A percentile compares a stretch with the other conserved stretches of the same genome.
Evolutionary conservation across 208 protist species (phyloP).

Genomic region (Trypanosoma theileri): DNA sequence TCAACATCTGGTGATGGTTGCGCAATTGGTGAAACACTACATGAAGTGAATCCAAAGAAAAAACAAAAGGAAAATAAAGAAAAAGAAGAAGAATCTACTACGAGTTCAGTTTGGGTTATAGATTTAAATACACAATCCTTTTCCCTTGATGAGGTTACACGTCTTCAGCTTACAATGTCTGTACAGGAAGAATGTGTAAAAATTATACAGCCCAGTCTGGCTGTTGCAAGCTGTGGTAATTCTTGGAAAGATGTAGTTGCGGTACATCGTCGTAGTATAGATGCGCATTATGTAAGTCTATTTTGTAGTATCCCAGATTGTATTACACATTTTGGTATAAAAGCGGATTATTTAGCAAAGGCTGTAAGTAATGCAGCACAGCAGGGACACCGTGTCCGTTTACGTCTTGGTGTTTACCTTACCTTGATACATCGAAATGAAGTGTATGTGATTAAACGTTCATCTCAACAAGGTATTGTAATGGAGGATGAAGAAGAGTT

Average conservation of each 20-base stretch:
- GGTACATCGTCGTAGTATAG: conserved; percentile 23
- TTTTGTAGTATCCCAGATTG: conserved; percentile 29
- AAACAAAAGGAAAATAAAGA: background rate
- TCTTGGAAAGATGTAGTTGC: conserved; percentile 24
- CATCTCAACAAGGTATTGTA: background rate
- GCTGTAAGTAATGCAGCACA: conserved; percentile 31
- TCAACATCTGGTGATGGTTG: conserved; percentile 22
- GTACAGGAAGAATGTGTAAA: conserved; percentile 35
- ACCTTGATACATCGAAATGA: conserved; percentile 47
- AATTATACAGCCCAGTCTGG: conserved; percentile 26
- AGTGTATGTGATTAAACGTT: conserved; percentile 31
- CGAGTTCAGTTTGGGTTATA: conserved; percentile 37
- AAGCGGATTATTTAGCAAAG: conserved; percentile 28
- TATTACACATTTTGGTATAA: conserved; percentile 17
- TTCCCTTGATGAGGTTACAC: conserved; percentile 34
- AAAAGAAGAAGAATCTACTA: background rate
- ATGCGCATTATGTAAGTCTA: conserved; percentile 7
- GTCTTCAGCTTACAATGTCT: conserved; percentile 33
- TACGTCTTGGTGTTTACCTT: conserved; percentile 63
- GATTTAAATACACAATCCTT: conserved; percentile 33
- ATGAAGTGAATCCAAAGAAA: background rate
- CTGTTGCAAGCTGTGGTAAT: background rate
- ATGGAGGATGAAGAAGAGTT: conserved; percentile 24
- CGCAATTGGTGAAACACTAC: conserved; percentile 15
- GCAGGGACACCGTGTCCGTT: conserved; percentile 35